Conservation (phyloP, 305 asterid species). For the Solanum hybrid region DNA sequence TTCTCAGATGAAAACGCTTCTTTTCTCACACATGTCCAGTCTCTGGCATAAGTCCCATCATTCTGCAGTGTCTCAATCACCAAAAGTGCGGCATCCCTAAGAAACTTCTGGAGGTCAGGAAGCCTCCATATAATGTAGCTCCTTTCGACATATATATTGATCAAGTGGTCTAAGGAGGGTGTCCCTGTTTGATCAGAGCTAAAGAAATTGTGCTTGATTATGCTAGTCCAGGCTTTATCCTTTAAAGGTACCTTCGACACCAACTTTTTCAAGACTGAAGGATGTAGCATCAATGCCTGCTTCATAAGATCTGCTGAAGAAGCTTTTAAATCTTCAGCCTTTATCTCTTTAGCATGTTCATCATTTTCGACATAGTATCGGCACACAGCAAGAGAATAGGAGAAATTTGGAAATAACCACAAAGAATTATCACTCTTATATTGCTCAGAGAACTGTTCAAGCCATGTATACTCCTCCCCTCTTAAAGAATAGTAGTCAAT, state of each 20-base stretch:
- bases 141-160: conserved; percentile 68
- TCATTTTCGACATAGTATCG: conserved; percentile 59
- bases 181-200: conserved; percentile 54
- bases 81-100: conserved; percentile 53
- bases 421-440: conserved; percentile 64
- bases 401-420: conserved; percentile 87
- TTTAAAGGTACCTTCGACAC: conserved; percentile 82
- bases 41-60: conserved; percentile 43
- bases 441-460: conserved; percentile 70
- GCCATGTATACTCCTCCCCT: conserved; percentile 78
- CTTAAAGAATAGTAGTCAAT: conserved; percentile 80
- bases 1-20: conserved; percentile 76
- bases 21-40: conserved; percentile 80
- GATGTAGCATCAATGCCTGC: conserved; percentile 93
- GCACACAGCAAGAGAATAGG: conserved; percentile 73
- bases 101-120: conserved; percentile 76
- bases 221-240: conserved; percentile 53
- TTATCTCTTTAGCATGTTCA: conserved; percentile 17
- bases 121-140: conserved; percentile 90
- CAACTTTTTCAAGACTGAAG: conserved; percentile 62
- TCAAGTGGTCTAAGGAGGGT: conserved; percentile 79
- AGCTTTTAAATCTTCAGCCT: conserved; percentile 35
- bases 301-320: conserved; percentile 69
- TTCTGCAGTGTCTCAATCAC: conserved; percentile 47
- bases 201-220: conserved; percentile 51